Evolutionary conservation across 768 basidiomycete genomes (phyloP).

Genomic region (Serendipita sp.): DNA sequence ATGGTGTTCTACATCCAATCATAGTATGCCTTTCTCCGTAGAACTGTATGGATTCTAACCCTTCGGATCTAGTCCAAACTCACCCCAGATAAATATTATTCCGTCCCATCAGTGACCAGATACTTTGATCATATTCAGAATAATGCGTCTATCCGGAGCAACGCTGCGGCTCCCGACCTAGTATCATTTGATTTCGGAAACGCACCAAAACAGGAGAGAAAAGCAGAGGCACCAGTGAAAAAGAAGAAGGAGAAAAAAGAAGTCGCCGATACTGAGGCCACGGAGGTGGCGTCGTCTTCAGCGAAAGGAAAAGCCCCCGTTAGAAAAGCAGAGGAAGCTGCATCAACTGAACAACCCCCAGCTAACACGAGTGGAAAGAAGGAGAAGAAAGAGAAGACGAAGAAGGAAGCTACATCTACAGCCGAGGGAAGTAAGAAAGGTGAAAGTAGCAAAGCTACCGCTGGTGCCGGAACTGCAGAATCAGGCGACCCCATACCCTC

Average conservation of each 20-base stretch:
- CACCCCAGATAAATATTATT: slow-evolving; percentile 55
- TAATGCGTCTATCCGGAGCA: slow-evolving; percentile 40
- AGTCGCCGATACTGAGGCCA: slow-evolving; percentile 16
- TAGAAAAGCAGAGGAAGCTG: slow-evolving; percentile 7
- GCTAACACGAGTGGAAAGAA: slow-evolving; percentile 14
- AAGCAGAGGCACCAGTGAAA: slow-evolving; percentile 49
- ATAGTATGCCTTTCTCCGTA: slow-evolving; percentile 37
- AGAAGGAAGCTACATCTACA: slow-evolving; percentile 26
- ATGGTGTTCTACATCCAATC: slow-evolving; percentile 71
- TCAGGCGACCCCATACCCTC: slow-evolving; percentile 75
- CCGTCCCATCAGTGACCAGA: slow-evolving; percentile 68
- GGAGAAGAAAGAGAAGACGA: slow-evolving; percentile 28
- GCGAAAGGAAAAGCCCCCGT: slow-evolving; percentile 4
- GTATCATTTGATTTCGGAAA: slow-evolving; percentile 58
- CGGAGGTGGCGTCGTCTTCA: slow-evolving; percentile 15
- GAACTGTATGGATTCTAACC: neutral
- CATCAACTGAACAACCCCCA: neutral
- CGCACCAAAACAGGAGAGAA: slow-evolving; percentile 60
- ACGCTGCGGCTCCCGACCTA: slow-evolving; percentile 33
- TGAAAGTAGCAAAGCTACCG: slow-evolving; percentile 14
- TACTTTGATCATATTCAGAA: slow-evolving; percentile 94
- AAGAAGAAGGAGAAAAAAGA: slow-evolving; percentile 55
- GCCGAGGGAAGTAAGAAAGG: slow-evolving; percentile 20
- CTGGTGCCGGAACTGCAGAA: slow-evolving; percentile 32
- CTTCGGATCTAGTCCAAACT: slow-evolving; percentile 40